A percentile compares a stretch with the other conserved stretches of the same genome.
Evolutionary conservation across 2,329 filamentous ascomycete species (phyloP).

Genomic region (Myriosclerotinia curreyana): DNA sequence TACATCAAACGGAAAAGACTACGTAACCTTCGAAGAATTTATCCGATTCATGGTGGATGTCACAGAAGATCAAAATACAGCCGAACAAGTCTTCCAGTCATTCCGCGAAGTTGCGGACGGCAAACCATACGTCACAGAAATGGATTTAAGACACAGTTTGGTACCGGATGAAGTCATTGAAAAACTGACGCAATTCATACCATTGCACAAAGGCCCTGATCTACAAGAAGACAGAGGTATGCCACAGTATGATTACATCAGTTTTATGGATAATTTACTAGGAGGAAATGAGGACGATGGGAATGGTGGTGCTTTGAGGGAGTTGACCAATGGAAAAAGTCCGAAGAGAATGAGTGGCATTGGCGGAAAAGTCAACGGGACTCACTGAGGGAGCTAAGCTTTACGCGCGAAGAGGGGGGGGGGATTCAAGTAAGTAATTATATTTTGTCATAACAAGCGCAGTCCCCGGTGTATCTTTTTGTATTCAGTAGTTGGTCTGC

Average conservation of each 20-base stretch:
- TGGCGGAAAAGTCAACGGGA: slow-evolving; percentile 22
- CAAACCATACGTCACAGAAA: slow-evolving; percentile 97
- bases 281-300: slow-evolving; percentile 32
- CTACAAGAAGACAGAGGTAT: slow-evolving; percentile 78
- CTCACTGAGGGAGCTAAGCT: background rate
- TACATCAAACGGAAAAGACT: slow-evolving; percentile 73
- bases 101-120: slow-evolving; percentile 97
- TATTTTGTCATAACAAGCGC: slow-evolving; percentile 15
- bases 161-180: slow-evolving; percentile 98
- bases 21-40: slow-evolving; percentile 96
- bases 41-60: slow-evolving; percentile 99
- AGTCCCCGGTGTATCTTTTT: slow-evolving; percentile 11
- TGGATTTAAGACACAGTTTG: slow-evolving; percentile 90
- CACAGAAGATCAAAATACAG: slow-evolving; percentile 97
- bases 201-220: slow-evolving; percentile 78
- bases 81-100: slow-evolving; percentile 96
- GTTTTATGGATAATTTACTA: slow-evolving; percentile 91
- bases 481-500: slow-evolving; percentile 17
- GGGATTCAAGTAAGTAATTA: slow-evolving; percentile 5
- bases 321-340: slow-evolving; percentile 34
- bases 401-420: background rate
- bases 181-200: slow-evolving; percentile 84
- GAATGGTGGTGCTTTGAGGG: slow-evolving; percentile 29
- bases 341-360: slow-evolving; percentile 23
- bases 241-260: slow-evolving; percentile 92